Evolutionary conservation across 805 yeast species (phyloP), one percentile per base, ranked within the genome.

Genomic region (Candida orba): DNA sequence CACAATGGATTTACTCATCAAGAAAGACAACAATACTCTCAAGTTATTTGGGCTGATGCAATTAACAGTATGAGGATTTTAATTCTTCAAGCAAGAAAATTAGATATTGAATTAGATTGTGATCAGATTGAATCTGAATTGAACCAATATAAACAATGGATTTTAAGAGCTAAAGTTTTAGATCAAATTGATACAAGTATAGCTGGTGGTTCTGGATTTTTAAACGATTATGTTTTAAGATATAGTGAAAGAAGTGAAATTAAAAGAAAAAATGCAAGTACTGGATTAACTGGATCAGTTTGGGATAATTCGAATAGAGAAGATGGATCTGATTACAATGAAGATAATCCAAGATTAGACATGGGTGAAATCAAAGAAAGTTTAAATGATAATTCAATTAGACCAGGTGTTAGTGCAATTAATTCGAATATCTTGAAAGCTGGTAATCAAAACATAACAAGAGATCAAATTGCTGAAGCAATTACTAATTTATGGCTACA

Each of bases 1-100:
- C 84, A 87, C 47, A 82, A 84, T 36, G 95, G 95, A 3, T 93
- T 91, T 65, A 70, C 84, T 1, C 75, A 75, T 40, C 84, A 79
- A 49, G 98, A 93, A 62, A 71, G 95, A 42, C 55, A 70, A 36
- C 90, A 85, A 59, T 93, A 89, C 61, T 63, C 84, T 3, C 89
- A 88, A 52, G 86, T 91, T 17, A 87, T 93, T 20, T 93, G 97
- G 96, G 84, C 84, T 13, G 97, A 91, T 63, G 78, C 93, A 1
- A 78, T 90, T 40, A 88, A 86, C 52, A 75, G 87, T 33, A 88
- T 90, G 93, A 80, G 84, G 58, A 72, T 73, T 22, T 66, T 90
- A 42, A 77, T 91, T 25, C 69, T 81, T n/a, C 87, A 85, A 56
- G 90, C 95, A 0, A 65, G 88, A 33, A 77, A 72, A 54, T 53